Evolutionary conservation across 768 basidiomycete species (phyloP).

Genomic region (Amanita jacksonii): DNA sequence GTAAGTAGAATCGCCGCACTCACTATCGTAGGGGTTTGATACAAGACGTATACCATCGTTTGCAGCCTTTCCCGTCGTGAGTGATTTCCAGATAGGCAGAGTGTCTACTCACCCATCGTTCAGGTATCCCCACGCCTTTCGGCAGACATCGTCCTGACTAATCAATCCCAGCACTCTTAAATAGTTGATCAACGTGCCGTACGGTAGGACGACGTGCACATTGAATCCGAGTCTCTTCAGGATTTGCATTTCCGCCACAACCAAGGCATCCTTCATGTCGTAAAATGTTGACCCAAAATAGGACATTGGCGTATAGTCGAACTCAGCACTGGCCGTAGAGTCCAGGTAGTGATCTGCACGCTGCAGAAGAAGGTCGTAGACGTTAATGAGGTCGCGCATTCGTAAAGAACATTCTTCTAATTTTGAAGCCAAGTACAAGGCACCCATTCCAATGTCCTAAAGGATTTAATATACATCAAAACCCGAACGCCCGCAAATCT

Average conservation of each 20-base stretch:
- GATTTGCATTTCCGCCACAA: conserved; percentile 95
- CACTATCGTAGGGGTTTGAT: conserved; percentile 84
- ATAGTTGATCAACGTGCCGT: conserved; percentile 93
- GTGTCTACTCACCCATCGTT: conserved; percentile 78
- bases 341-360: conserved; percentile 48
- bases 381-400: conserved; percentile 91
- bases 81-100: background rate
- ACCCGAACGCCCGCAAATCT: conserved; percentile 21
- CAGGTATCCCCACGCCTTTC: conserved; percentile 85
- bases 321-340: conserved; percentile 25
- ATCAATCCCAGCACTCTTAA: conserved; percentile 83
- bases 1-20: conserved; percentile 83
- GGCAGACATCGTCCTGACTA: conserved; percentile 56
- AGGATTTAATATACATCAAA: conserved; percentile 4
- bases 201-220: conserved; percentile 86
- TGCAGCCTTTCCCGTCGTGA: conserved; percentile 53
- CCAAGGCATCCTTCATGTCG: conserved; percentile 88
- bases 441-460: conserved; percentile 86
- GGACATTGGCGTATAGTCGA: conserved; percentile 77
- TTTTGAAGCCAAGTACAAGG: conserved; percentile 81
- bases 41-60: conserved; percentile 86
- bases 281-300: conserved; percentile 88
- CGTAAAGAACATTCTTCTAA: conserved; percentile 87
- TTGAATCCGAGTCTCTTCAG: conserved; percentile 95
- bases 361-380: conserved; percentile 84